Base-by-base conservation (phyloP, 495 filamentous ascomycete genomes). In the Cercophora sp. region DNA sequence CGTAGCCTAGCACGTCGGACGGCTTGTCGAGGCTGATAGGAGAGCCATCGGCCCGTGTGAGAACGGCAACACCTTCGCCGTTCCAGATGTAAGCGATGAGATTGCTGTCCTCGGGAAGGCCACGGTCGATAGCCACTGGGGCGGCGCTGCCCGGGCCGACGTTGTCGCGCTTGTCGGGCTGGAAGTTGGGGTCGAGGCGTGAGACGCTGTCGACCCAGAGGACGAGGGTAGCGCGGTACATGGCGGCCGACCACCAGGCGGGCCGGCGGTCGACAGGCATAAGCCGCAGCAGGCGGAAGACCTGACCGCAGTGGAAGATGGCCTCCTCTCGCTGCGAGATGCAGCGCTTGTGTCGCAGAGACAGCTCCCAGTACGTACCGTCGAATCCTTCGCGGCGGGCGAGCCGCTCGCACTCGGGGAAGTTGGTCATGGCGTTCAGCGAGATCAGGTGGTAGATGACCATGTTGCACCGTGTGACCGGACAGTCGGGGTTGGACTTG, bases 391-490 rank as follows among this genome's bases (percentile, higher is more conserved):
- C 79, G 23, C 71, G 65, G 16, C 82, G 72, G 3, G 81, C 80
- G 2, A 84, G 58, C 0, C 73, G 67, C 63, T 86, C 83, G 29
- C 85, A 79, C 51, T 79, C 77, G 5, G 74, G 67, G 56, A 85
- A 81, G 62, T 78, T 77, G 23, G 77, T 77, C 4, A 80, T 68
- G 9, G 75, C 72, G 57, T 85, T 85, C 29, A 86, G 71, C 24
- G 71, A 78, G 51, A 85, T 78, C 24, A 86, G 71, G 54, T 86
- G 82, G 63, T 79, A 85, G 55, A 86, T 75, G 9, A 80, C 74
- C n/a, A 85, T 61, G 59, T 79, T 85, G 46, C 77, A 78, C 44
- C 63, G 68, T 19, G 64, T 78, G 23, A 71, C 58, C 8, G 70
- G 61, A 44, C 71, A 75, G 11, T 42, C 48, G 1, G 71, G 63